Conservation (phyloP, 2,329 filamentous ascomycete genomes). For the Neophaeococcomyces mojaviensis region DNA sequence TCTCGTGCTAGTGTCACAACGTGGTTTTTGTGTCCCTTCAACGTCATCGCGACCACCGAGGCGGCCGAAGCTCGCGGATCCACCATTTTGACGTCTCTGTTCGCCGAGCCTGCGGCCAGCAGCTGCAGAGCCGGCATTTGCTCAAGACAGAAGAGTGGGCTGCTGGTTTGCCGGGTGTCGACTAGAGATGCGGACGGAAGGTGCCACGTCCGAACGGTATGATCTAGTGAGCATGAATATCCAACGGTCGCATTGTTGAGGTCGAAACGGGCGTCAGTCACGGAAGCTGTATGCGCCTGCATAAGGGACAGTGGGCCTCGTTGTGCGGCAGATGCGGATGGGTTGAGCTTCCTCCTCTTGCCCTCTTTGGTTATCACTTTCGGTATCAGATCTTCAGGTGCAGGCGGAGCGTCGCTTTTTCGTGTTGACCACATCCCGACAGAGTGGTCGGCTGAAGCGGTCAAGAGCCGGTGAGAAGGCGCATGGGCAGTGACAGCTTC, state of each 20-base stretch:
- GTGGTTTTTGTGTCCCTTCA: slow-evolving; percentile 77
- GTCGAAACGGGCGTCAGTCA: slow-evolving; percentile 78
- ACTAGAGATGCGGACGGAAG: slow-evolving; percentile 72
- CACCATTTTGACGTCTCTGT: slow-evolving; percentile 83
- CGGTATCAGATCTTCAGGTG: slow-evolving; percentile 59
- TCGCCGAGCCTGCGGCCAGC: slow-evolving; percentile 69
- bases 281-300: slow-evolving; percentile 62
- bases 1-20: slow-evolving; percentile 53
- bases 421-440: slow-evolving; percentile 85
- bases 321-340: slow-evolving; percentile 54
- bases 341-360: slow-evolving; percentile 69
- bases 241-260: slow-evolving; percentile 76
- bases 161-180: slow-evolving; percentile 72
- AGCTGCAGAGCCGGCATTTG: slow-evolving; percentile 61
- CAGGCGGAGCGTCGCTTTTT: slow-evolving; percentile 66
- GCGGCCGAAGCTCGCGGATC: slow-evolving; percentile 76
- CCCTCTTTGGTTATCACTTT: slow-evolving; percentile 53
- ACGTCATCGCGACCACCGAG: slow-evolving; percentile 76
- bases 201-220: slow-evolving; percentile 85
- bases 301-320: slow-evolving; percentile 73
- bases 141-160: slow-evolving; percentile 71
- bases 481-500: slow-evolving; percentile 59
- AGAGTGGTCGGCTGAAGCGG: slow-evolving; percentile 73
- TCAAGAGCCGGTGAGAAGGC: slow-evolving; percentile 68
- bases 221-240: slow-evolving; percentile 87